Percentiles rank a stretch among this genome's conserved stretches.
Conservation (phyloP, 2,329 filamentous ascomycete species). For the Aureobasidium sp. region DNA sequence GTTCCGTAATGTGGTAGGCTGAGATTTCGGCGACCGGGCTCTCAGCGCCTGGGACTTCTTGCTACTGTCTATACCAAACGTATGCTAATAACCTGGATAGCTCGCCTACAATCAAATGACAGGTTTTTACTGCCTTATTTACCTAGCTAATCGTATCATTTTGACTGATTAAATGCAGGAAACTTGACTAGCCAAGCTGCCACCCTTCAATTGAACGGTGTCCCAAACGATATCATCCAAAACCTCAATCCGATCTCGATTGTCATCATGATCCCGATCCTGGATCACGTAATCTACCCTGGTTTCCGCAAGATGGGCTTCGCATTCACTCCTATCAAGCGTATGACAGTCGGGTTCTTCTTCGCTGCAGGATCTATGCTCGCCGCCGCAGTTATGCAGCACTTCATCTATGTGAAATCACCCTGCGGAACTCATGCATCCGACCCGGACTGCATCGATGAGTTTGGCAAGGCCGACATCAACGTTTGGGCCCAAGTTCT, state of each 20-base stretch:
- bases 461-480: conserved; percentile 21
- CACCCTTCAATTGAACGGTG: conserved; percentile 35
- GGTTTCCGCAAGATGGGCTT: conserved; percentile 37
- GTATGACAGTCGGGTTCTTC: conserved; percentile 47
- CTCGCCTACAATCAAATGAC: conserved; percentile 41
- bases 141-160: too few relatives aligned
- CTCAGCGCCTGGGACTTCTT: too few relatives aligned
- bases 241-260: conserved; percentile 36
- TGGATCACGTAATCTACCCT: conserved; percentile 41
- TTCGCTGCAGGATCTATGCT: conserved; percentile 47
- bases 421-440: conserved; percentile 39
- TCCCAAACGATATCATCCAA: conserved; percentile 43
- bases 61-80: neutral
- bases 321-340: conserved; percentile 45
- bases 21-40: too few relatives aligned
- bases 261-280: conserved; percentile 40
- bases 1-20: too few relatives aligned
- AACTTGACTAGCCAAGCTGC: conserved; percentile 37
- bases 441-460: conserved; percentile 5
- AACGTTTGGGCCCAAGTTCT: conserved; percentile 40
- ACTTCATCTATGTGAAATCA: conserved; percentile 47
- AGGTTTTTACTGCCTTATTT: too few relatives aligned
- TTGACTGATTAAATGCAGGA: too few relatives aligned
- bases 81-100: neutral
- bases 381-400: conserved; percentile 50